Evolutionary conservation across 495 filamentous ascomycete genomes (phyloP).

Genomic region (Monascus purpureus): DNA sequence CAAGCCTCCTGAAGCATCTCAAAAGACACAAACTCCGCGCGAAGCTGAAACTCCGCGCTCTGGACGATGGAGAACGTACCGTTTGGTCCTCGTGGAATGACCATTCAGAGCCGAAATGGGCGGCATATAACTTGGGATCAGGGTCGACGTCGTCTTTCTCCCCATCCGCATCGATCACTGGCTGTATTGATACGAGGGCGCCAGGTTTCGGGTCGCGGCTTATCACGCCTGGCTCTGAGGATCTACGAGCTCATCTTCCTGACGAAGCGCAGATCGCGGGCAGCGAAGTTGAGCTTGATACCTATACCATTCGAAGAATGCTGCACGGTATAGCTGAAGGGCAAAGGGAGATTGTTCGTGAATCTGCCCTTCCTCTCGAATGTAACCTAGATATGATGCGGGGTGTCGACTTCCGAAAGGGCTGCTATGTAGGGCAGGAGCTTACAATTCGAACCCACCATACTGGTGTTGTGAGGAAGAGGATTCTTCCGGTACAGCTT

Average conservation of each 20-base stretch:
- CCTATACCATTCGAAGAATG: slow-evolving; percentile 59
- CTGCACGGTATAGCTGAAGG: slow-evolving; percentile 76
- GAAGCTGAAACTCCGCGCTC: slow-evolving; percentile 52
- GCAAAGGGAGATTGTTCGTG: slow-evolving; percentile 55
- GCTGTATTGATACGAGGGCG: slow-evolving; percentile 47
- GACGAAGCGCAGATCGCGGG: slow-evolving; percentile 23
- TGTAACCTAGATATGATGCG: slow-evolving; percentile 70
- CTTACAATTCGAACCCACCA: slow-evolving; percentile 90
- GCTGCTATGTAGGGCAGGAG: slow-evolving; percentile 95
- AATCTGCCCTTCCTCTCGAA: slow-evolving; percentile 63
- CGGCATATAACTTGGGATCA: slow-evolving; percentile 28
- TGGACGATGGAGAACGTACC: slow-evolving; percentile 46
- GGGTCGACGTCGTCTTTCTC: slow-evolving; percentile 18
- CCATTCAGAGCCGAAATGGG: slow-evolving; percentile 28
- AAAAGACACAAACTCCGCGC: slow-evolving; percentile 71
- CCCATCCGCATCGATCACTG: slow-evolving; percentile 15
- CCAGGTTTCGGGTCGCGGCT: slow-evolving; percentile 54
- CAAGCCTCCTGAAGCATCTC: slow-evolving; percentile 51
- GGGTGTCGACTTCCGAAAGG: slow-evolving; percentile 84
- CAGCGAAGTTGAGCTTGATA: slow-evolving; percentile 17
- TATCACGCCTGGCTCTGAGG: slow-evolving; percentile 29
- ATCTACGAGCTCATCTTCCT: slow-evolving; percentile 22
- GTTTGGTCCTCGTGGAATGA: slow-evolving; percentile 58
- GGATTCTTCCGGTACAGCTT: slow-evolving; percentile 73
- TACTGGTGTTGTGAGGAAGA: slow-evolving; percentile 81